These are phyloP conservation scores for Samsoniella hepiali DNA, from an alignment of 2,329 filamentous ascomycete genomes.

Conservation along the genomic window DNA sequence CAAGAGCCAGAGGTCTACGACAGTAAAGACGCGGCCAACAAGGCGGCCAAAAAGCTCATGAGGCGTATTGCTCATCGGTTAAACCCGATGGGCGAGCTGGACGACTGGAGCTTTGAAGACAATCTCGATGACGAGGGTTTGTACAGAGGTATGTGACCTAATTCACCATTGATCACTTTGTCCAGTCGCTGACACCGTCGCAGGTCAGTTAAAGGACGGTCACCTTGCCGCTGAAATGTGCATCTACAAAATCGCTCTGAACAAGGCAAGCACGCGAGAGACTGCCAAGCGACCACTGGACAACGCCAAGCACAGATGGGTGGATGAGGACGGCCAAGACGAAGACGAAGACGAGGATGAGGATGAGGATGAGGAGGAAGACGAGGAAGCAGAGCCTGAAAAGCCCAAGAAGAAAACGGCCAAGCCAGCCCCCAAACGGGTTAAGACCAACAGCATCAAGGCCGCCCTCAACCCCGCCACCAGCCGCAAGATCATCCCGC, in stretches of 20 bases:
- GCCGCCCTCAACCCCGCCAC: neutral
- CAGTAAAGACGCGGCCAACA: constrained; percentile 4
- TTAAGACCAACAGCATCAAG: neutral
- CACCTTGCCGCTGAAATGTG: constrained; percentile 10
- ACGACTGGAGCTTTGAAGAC: neutral
- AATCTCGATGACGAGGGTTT: constrained; percentile 16
- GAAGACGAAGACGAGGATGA: neutral
- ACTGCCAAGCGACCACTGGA: constrained; percentile 5
- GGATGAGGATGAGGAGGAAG: neutral
- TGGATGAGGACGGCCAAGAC: neutral
- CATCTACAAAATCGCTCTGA: constrained; percentile 10
- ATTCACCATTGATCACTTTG: neutral
- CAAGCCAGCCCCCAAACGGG: neutral
- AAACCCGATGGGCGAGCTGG: neutral
- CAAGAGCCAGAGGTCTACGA: constrained; percentile 17
- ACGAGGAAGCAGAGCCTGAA: neutral
- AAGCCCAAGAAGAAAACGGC: neutral
- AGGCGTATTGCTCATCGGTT: constrained; percentile 2
- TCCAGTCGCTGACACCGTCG: neutral
- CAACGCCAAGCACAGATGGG: neutral
- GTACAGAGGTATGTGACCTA: constrained; percentile 6
- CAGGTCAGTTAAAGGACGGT: constrained; percentile 8
- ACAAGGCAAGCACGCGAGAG: constrained; percentile 1
- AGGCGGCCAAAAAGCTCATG: constrained; percentile 10
- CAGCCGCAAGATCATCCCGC: constrained; percentile 14